Percentiles rank a stretch among this genome's conserved stretches.
Evolutionary conservation across 306 rosid species (phyloP).

Genomic region (Hippophae tibetana): DNA sequence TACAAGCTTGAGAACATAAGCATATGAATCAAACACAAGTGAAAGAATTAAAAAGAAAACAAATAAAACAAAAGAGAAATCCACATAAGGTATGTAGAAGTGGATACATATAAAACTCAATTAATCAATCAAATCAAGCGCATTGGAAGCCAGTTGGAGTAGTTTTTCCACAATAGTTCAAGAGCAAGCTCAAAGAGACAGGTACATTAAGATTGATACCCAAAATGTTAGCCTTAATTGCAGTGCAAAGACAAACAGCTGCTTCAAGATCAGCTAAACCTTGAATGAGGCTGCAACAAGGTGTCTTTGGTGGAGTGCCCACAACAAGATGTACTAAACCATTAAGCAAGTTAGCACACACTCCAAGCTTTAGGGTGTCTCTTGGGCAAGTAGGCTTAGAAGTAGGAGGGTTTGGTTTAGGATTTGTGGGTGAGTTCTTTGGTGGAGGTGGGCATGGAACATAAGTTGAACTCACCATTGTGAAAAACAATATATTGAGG

Average conservation of each 20-base stretch:
- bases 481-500: conserved; percentile 21
- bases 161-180: conserved; percentile 43
- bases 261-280: conserved; percentile 40
- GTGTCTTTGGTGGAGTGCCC: conserved; percentile 35
- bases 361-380: conserved; percentile 39
- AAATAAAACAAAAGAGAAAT: not conserved
- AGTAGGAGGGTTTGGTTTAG: conserved; percentile 9
- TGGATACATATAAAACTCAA: too few relatives aligned
- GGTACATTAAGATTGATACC: conserved; percentile 46
- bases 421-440: conserved; percentile 8
- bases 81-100: not conserved
- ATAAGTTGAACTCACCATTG: conserved; percentile 11
- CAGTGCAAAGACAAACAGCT: conserved; percentile 54
- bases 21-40: not conserved
- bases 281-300: conserved; percentile 39
- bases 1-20: not conserved
- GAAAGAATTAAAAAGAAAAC: not conserved
- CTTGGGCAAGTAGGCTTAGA: conserved; percentile 27
- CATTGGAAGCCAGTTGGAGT: conserved; percentile 21
- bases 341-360: conserved; percentile 36
- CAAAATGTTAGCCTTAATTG: conserved; percentile 37
- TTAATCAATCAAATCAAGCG: not conserved
- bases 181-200: conserved; percentile 32
- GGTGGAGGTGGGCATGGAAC: conserved; percentile 16
- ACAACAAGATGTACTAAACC: conserved; percentile 20